Conservation (phyloP, 176 grass and related monocot genomes). For the Bonia amplexicaulis region DNA sequence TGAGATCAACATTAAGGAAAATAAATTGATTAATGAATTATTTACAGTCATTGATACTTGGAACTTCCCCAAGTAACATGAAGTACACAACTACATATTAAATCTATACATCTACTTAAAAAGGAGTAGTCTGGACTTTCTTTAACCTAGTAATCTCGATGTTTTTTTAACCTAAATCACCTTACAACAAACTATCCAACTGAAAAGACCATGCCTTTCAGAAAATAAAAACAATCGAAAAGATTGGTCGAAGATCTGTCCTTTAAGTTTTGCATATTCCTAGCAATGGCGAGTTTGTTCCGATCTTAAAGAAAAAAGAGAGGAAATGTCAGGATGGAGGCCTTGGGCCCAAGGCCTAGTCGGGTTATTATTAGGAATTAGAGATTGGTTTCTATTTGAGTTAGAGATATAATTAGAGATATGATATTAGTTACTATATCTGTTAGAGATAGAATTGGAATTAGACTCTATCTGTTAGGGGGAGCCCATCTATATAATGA, state of each 20-base stretch:
- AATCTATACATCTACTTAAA: neutral
- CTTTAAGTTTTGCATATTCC: neutral
- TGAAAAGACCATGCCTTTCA: neutral
- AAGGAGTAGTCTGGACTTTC: neutral
- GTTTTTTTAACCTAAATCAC: neutral
- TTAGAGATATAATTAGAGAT: no score
- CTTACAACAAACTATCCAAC: neutral
- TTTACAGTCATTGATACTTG: neutral
- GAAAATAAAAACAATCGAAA: neutral
- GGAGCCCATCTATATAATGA: no score
- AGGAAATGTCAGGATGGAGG: no score
- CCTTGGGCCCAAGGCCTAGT: no score
- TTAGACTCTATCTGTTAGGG: no score
- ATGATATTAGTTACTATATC: no score
- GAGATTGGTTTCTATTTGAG: no score
- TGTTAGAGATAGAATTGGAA: no score
- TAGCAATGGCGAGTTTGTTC: neutral
- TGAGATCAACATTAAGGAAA: neutral
- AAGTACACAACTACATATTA: neutral
- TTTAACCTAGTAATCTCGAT: neutral
- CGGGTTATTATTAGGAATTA: no score
- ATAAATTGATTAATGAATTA: neutral
- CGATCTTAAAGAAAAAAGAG: neutral
- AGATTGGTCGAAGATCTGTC: neutral
- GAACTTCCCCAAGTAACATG: neutral